phyloP scores from a whole-genome alignment of 2,329 filamentous ascomycete genomes.

The Cercospora beticola region DNA sequence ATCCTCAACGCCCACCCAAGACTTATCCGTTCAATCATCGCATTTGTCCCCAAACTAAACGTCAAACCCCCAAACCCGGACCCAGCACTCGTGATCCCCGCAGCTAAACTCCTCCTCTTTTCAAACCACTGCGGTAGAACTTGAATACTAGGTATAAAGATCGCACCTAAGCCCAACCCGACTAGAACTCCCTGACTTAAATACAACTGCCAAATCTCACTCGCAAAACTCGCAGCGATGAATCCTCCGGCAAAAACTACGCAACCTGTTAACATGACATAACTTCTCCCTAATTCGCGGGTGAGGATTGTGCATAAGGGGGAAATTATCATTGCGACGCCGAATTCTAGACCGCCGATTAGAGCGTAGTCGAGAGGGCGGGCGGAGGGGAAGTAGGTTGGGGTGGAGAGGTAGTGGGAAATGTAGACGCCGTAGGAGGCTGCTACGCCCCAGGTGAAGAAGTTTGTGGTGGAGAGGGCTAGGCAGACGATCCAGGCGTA shows the following conservation, averaged over 20 bases:
- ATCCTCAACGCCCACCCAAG: slow-evolving; percentile 45
- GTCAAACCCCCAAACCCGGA: slow-evolving; percentile 45
- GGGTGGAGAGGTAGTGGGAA: slow-evolving; percentile 42
- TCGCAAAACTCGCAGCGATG: slow-evolving; percentile 42
- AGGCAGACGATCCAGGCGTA: slow-evolving; percentile 41
- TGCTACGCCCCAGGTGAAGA: slow-evolving; percentile 37
- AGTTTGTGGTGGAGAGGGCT: slow-evolving; percentile 34
- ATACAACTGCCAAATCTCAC: slow-evolving; percentile 43
- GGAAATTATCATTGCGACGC: slow-evolving; percentile 39
- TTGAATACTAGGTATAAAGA: slow-evolving; percentile 43
- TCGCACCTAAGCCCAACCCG: slow-evolving; percentile 43
- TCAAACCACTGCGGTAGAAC: slow-evolving; percentile 48
- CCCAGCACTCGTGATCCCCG: slow-evolving; percentile 43
- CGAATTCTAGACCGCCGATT: slow-evolving; percentile 44
- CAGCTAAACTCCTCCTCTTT: slow-evolving; percentile 42
- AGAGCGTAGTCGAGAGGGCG: slow-evolving; percentile 43
- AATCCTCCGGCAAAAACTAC: slow-evolving; percentile 39
- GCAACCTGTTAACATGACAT: slow-evolving; percentile 37
- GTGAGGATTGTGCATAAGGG: slow-evolving; percentile 37
- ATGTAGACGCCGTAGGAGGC: slow-evolving; percentile 47
- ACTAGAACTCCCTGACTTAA: slow-evolving; percentile 45
- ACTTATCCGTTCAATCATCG: slow-evolving; percentile 40
- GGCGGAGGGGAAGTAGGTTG: slow-evolving; percentile 38
- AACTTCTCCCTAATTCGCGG: slow-evolving; percentile 32
- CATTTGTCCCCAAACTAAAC: slow-evolving; percentile 38